Base-by-base conservation (phyloP, 805 yeast genomes). In the Candida qinlingensis region DNA sequence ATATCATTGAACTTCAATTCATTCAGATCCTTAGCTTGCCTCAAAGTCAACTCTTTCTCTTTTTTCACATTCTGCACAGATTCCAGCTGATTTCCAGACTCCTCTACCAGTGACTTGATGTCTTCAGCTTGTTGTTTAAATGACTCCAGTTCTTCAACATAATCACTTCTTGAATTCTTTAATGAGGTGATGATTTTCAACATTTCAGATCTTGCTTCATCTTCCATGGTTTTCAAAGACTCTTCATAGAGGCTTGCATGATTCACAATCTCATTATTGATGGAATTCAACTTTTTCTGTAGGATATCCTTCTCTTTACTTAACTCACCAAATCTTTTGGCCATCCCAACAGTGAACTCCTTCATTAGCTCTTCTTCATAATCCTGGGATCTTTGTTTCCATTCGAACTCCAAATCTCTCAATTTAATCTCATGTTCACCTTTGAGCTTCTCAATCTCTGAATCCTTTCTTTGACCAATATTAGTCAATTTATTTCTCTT, bases 401-500 rank as follows among this genome's bases (percentile, higher is more conserved):
- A 61, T 29, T 68, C 68, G 12, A 64, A 60, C 29, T 63, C 59
- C 49, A 65, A 43, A 51, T 67, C 63, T 41, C 66, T 59, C 37
- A 64, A 39, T 46, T 66, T 64, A 27, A 71, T 54, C 19, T 66
- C 68, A 42, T 66, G 71, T 4, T 64, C 33, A 55, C 61, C 44
- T 26, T 41, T 10, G 13, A 41, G 13, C 11, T 26, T 25, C 27
- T 8, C 11, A 5, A 6, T 19, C 33, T 41, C 44, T 5, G 26
- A 25, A 2, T 34, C 36, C 11, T 34, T 41, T 31, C 34, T 31
- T 11, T 31, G 11, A 31, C 34, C 34, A 10, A 68, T 52, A n/a
- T 62, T 64, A 4, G 51, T 50, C 12, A 71, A 44, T 41, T 68
- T 70, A 42, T 60, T 60, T 44, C 62, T 55, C 39, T 69, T 67